Evolutionary conservation across 2,329 filamentous ascomycete species (phyloP).

Genomic region (Sarocladium kiliense): DNA sequence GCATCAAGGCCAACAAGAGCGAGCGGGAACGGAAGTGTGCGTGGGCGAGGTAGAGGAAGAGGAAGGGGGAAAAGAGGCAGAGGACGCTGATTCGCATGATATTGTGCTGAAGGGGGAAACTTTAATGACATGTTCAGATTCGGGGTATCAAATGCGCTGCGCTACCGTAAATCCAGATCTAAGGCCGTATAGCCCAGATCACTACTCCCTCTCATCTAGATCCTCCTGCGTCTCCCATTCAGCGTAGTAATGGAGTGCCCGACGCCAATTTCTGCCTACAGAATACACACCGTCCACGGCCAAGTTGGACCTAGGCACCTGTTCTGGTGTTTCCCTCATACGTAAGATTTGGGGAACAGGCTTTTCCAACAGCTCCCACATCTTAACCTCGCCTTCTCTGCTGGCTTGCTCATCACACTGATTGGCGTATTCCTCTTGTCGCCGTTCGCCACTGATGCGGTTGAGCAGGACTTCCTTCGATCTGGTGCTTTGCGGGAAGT

Average conservation of each 20-base stretch:
- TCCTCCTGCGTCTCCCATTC: constrained; percentile 35
- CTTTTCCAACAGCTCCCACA: constrained; percentile 41
- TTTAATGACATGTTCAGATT: neutral
- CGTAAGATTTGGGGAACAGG: constrained; percentile 29
- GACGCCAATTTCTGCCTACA: constrained; percentile 33
- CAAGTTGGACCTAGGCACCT: constrained; percentile 20
- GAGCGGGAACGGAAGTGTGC: neutral
- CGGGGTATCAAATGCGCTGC: neutral
- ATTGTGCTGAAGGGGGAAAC: too few species aligned
- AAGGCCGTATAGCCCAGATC: neutral
- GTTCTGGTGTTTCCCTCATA: constrained; percentile 24
- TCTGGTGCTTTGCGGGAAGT: constrained; percentile 31
- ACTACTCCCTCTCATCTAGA: neutral
- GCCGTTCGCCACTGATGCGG: constrained; percentile 35
- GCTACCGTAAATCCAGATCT: neutral
- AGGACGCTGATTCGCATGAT: neutral
- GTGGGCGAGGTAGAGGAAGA: constrained; percentile 6
- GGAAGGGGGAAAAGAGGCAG: constrained; percentile 8
- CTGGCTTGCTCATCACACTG: constrained; percentile 33
- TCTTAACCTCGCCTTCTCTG: constrained; percentile 33
- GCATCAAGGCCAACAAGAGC: constrained; percentile 9
- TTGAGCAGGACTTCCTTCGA: constrained; percentile 29
- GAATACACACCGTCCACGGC: constrained; percentile 32
- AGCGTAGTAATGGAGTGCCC: constrained; percentile 27
- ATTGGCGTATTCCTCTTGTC: constrained; percentile 40